These are phyloP conservation scores for Aspergillus sclerotioniger DNA, from an alignment of 495 filamentous ascomycete species.

Conservation along the genomic window DNA sequence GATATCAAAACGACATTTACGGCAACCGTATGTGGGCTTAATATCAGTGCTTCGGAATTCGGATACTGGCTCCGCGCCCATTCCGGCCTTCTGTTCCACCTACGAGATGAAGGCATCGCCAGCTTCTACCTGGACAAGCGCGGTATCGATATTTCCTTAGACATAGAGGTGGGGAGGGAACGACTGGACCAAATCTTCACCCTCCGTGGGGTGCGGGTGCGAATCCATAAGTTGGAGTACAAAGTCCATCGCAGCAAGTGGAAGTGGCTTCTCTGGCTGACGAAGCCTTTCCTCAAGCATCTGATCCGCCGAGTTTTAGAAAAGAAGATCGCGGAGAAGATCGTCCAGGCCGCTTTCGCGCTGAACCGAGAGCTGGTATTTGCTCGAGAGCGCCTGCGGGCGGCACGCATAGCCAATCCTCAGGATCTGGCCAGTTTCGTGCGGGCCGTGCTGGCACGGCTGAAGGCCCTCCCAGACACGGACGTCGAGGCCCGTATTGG, in stretches of 20 bases:
- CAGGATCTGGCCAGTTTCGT: slow-evolving; percentile 77
- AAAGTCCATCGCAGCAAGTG: slow-evolving; percentile 71
- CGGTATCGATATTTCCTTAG: slow-evolving; percentile 81
- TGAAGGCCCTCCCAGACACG: slow-evolving; percentile 66
- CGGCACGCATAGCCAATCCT: slow-evolving; percentile 78
- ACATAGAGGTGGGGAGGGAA: slow-evolving; percentile 75
- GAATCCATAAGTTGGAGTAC: slow-evolving; percentile 84
- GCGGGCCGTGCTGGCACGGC: slow-evolving; percentile 71
- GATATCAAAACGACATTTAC: slow-evolving; percentile 67
- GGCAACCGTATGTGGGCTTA: slow-evolving; percentile 74
- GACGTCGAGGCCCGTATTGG: slow-evolving; percentile 72
- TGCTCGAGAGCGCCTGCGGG: slow-evolving; percentile 80
- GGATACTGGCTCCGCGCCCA: slow-evolving; percentile 77
- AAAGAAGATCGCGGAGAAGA: slow-evolving; percentile 68
- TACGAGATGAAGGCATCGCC: slow-evolving; percentile 79
- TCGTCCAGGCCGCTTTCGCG: slow-evolving; percentile 65
- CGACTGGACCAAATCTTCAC: slow-evolving; percentile 76
- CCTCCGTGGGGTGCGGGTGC: slow-evolving; percentile 69
- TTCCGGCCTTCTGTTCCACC: slow-evolving; percentile 60
- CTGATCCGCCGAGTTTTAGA: slow-evolving; percentile 77
- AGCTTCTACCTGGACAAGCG: slow-evolving; percentile 80
- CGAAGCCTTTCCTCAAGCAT: slow-evolving; percentile 81
- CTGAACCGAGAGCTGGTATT: slow-evolving; percentile 83
- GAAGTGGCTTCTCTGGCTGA: slow-evolving; percentile 72
- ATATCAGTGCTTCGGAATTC: slow-evolving; percentile 77